A percentile compares a stretch with the other conserved stretches of the same genome.
These are phyloP conservation scores for Aegilops speltoides DNA, from an alignment of 176 grass and related monocot species.

Conservation along the genomic window DNA sequence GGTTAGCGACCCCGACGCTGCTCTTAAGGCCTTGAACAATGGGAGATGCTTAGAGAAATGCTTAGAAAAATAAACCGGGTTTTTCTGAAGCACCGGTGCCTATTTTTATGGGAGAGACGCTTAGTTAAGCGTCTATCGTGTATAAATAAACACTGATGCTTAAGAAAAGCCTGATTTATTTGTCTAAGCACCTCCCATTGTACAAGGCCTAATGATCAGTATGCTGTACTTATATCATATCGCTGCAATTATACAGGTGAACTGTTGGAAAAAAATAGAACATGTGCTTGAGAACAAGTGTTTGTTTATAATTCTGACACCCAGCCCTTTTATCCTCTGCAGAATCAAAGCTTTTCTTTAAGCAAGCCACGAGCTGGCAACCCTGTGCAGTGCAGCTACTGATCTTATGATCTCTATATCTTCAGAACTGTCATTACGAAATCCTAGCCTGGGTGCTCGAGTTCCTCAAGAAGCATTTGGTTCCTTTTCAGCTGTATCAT, in stretches of 20 bases:
- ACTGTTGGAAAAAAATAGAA: not conserved
- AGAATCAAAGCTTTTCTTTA: constrained; percentile 98
- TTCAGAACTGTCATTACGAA: no score
- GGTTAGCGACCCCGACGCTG: constrained; percentile 39
- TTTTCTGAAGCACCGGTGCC: no score
- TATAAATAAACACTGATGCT: no score
- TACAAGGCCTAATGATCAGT: constrained; percentile 45
- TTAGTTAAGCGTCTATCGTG: no score
- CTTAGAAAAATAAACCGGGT: no score
- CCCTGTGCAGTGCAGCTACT: constrained; percentile 53
- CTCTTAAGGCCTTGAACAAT: not conserved
- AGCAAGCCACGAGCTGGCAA: constrained; percentile 75
- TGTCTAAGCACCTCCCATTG: no score
- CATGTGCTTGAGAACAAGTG: constrained; percentile 8
- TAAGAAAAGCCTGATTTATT: no score
- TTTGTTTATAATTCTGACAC: constrained; percentile 26
- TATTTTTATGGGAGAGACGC: no score
- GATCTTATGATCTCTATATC: constrained; percentile 78
- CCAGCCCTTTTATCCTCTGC: constrained; percentile 21
- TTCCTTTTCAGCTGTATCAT: constrained; percentile 80
- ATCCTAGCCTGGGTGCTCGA: no score
- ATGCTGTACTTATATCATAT: constrained; percentile 83
- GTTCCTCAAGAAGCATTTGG: constrained; percentile 50
- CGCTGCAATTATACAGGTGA: constrained; percentile 90
- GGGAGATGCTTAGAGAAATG: no score